These are phyloP conservation scores for Mucuna pruriens DNA, from an alignment of 306 rosid genomes.

Conservation along the genomic window DNA sequence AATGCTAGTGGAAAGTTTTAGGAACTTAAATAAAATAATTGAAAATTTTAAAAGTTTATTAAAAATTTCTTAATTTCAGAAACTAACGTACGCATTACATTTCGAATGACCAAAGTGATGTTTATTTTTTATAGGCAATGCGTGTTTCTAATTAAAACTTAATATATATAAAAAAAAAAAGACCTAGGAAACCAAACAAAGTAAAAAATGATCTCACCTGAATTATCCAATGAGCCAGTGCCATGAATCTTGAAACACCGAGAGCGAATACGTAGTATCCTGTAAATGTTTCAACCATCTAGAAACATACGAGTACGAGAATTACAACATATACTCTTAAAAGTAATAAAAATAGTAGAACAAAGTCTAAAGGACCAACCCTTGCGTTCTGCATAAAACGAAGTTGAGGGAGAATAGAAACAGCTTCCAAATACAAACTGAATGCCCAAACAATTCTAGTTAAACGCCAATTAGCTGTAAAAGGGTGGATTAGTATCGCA, in stretches of 20 bases:
- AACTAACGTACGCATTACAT: too few species aligned
- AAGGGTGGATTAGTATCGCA: conserved; percentile 58
- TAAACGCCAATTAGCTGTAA: background rate
- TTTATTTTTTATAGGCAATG: too few species aligned
- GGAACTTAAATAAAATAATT: too few species aligned
- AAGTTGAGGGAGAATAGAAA: conserved; percentile 84
- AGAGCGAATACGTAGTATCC: conserved; percentile 85
- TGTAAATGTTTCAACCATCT: conserved; percentile 88
- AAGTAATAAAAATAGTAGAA: background rate
- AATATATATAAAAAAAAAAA: too few species aligned
- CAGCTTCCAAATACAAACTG: conserved; percentile 62
- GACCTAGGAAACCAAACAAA: background rate
- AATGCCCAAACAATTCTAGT: conserved; percentile 63
- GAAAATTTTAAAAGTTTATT: too few species aligned
- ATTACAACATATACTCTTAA: background rate
- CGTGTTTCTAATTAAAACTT: background rate
- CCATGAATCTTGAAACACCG: conserved; percentile 79
- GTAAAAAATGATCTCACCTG: conserved; percentile 46
- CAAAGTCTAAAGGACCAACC: conserved; percentile 42
- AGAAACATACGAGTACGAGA: conserved; percentile 20
- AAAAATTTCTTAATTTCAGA: too few species aligned
- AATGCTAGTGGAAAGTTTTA: too few species aligned
- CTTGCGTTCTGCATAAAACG: conserved; percentile 78
- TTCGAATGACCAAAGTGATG: too few species aligned
- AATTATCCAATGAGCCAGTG: conserved; percentile 86